Conservation (phyloP, 2,329 filamentous ascomycete species). For the Karstenula rhodostoma region DNA sequence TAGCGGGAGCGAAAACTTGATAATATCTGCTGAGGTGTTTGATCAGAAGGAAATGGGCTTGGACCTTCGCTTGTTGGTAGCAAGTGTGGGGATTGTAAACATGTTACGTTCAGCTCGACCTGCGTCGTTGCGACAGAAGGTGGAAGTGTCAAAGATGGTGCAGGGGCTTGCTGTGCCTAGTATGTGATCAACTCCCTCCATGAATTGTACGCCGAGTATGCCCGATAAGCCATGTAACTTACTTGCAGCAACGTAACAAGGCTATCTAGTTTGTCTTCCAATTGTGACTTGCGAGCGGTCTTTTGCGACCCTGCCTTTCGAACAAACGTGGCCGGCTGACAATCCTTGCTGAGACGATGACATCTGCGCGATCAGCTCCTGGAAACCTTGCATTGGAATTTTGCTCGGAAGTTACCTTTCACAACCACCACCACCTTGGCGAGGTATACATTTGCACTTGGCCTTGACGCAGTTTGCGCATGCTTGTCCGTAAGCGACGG, state of each 20-base stretch:
- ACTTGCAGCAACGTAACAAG: constrained; percentile 39
- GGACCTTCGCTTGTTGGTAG: constrained; percentile 1
- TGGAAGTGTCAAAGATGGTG: constrained; percentile 7
- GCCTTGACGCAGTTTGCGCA: constrained; percentile 24
- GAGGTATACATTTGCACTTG: constrained; percentile 21
- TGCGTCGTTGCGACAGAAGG: not conserved
- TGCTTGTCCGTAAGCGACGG: constrained; percentile 23
- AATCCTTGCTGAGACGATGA: constrained; percentile 29
- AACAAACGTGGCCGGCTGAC: constrained; percentile 20
- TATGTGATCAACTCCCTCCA: not conserved
- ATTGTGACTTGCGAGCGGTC: constrained; percentile 21
- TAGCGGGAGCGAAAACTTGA: constrained; percentile 20
- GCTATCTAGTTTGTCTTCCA: constrained; percentile 45
- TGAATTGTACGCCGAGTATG: too few species aligned
- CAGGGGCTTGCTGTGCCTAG: constrained; percentile 10
- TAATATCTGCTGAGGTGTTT: constrained; percentile 16
- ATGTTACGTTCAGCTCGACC: not conserved
- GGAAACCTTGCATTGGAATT: not conserved
- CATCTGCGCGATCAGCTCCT: constrained; percentile 21
- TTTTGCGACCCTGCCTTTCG: constrained; percentile 23
- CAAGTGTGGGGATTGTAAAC: not conserved
- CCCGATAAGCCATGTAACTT: not conserved
- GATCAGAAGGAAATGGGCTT: not conserved
- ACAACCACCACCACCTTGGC: constrained; percentile 15
- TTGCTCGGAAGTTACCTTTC: constrained; percentile 18